These are phyloP conservation scores for Pachyrhizus erosus DNA, from an alignment of 306 rosid species.

Conservation along the genomic window DNA sequence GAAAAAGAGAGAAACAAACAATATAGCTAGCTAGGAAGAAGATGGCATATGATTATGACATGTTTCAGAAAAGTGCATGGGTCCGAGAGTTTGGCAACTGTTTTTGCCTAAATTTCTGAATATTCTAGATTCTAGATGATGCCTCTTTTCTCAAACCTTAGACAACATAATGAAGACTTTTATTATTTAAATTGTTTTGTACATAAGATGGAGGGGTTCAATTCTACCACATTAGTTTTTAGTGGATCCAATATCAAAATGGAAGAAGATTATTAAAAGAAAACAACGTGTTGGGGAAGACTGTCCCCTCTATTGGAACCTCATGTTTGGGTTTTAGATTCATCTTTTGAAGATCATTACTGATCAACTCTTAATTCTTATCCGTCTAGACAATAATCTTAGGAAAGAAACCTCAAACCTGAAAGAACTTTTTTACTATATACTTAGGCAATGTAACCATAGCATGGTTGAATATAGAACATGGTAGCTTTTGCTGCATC, in stretches of 20 bases:
- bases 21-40: neutral
- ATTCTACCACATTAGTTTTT: slow-evolving; percentile 23
- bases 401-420: neutral
- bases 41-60: neutral
- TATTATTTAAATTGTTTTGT: slow-evolving; percentile 41
- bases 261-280: neutral
- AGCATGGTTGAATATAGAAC: neutral
- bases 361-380: slow-evolving; percentile 23
- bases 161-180: slow-evolving; percentile 44
- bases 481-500: neutral
- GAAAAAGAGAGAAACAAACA: slow-evolving; percentile 20
- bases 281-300: slow-evolving; percentile 34
- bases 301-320: slow-evolving; percentile 67
- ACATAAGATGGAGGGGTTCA: slow-evolving; percentile 24
- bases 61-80: slow-evolving; percentile 23
- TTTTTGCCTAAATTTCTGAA: slow-evolving; percentile 22
- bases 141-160: slow-evolving; percentile 33
- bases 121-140: slow-evolving; percentile 35
- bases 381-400: neutral
- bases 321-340: slow-evolving; percentile 52
- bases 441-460: neutral
- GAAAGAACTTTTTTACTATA: neutral
- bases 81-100: slow-evolving; percentile 25
- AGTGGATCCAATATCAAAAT: slow-evolving; percentile 19
- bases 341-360: slow-evolving; percentile 38